phyloP scores from a whole-genome alignment of 176 grass and related monocot genomes.

The Aegilops bicornis region DNA sequence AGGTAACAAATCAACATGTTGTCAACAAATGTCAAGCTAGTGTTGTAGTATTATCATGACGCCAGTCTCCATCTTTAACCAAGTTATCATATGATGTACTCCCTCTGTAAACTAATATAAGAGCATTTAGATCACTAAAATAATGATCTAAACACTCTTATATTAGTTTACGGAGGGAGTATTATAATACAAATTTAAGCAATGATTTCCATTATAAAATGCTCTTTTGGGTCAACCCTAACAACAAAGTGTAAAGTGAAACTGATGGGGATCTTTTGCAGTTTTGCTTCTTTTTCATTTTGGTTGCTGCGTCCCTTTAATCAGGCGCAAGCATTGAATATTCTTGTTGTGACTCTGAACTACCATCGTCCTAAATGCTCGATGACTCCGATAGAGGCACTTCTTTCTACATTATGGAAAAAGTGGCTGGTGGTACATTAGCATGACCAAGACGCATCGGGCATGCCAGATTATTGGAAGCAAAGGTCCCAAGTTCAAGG shows the following conservation, averaged over 20 bases:
- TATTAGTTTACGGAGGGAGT: too few species aligned
- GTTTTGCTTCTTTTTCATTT: constrained; percentile 19
- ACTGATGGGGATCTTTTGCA: constrained; percentile 3
- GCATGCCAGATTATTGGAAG: not conserved
- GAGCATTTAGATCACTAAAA: too few species aligned
- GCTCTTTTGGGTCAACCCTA: constrained; percentile 20
- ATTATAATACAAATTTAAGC: constrained; percentile 6
- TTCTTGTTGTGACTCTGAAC: constrained; percentile 25
- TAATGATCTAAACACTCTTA: too few species aligned
- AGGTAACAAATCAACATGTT: not conserved
- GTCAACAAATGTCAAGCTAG: constrained; percentile 19
- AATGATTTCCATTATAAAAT: not conserved
- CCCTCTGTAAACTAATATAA: too few species aligned
- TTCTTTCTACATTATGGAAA: constrained; percentile 35
- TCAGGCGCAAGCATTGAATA: constrained; percentile 34
- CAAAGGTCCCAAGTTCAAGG: not conserved
- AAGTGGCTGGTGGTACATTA: not conserved
- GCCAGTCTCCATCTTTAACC: not conserved
- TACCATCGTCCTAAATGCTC: constrained; percentile 24
- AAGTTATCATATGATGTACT: not conserved
- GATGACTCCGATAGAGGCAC: constrained; percentile 22
- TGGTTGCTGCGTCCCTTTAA: constrained; percentile 34
- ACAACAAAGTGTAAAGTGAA: constrained; percentile 14
- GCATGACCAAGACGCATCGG: not conserved
- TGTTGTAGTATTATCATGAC: not conserved